These are phyloP conservation scores for Pythium folliculosum DNA, from an alignment of 352 stramenopile genomes.

Conservation along the genomic window DNA sequence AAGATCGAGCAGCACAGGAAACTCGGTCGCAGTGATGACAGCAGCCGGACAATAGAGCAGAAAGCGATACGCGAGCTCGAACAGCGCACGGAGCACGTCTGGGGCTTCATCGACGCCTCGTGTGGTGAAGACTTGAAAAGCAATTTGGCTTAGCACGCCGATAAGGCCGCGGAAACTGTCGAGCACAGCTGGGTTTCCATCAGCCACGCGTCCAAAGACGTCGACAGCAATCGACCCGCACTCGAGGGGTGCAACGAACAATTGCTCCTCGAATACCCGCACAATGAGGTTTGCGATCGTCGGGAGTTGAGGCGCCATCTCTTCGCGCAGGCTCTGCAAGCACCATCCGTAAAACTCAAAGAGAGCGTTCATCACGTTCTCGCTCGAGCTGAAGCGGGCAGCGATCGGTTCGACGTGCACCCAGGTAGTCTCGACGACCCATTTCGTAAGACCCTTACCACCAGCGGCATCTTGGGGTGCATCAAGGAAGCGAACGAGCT, in stretches of 20 bases:
- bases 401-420: conserved; percentile 53
- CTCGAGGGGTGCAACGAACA: conserved; percentile 64
- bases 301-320: conserved; percentile 54
- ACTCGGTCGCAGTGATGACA: conserved; percentile 55
- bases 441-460: conserved; percentile 47
- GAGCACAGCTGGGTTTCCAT: conserved; percentile 40
- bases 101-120: conserved; percentile 60
- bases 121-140: conserved; percentile 67
- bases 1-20: conserved; percentile 63
- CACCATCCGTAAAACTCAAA: conserved; percentile 77
- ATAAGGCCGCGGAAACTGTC: conserved; percentile 59
- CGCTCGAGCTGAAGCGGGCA: conserved; percentile 39
- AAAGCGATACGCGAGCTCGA: conserved; percentile 69
- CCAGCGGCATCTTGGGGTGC: conserved; percentile 52
- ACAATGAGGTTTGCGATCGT: conserved; percentile 61
- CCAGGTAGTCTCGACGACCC: conserved; percentile 55
- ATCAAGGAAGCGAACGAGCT: conserved; percentile 68
- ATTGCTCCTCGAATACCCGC: conserved; percentile 52
- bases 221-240: conserved; percentile 66
- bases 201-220: conserved; percentile 56
- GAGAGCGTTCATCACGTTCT: conserved; percentile 53
- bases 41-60: conserved; percentile 70
- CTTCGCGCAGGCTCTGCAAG: conserved; percentile 59
- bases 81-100: conserved; percentile 67
- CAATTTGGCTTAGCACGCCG: conserved; percentile 54